Base-by-base conservation (phyloP, 2,329 filamentous ascomycete genomes). In the Microsporum audouinii region DNA sequence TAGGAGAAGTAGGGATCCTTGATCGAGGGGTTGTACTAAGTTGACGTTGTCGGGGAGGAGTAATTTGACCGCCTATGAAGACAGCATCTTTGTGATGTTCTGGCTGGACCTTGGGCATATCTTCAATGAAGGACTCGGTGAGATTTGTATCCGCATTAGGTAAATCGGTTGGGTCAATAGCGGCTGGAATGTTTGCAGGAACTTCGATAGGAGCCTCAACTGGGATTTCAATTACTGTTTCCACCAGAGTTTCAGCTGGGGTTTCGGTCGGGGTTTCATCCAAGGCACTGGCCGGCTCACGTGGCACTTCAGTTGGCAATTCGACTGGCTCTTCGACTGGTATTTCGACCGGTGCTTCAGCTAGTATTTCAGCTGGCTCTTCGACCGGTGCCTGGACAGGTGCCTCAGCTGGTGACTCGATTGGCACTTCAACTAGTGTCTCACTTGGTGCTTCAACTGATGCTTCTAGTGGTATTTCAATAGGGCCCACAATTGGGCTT, bases 11-110 rank as follows among this genome's bases (percentile, higher is more conserved):
- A 57, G 55, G 55, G 17, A 43, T 14, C 17, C 41, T 57, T 23
- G 55, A 43, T n/a, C 31, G 55, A 14, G 55, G 39, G 2, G 55
- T 76, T 31, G 76, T 75, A 55, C 56, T 55, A 51, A 61, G 14
- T 14, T 62, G 47, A 34, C 60, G 60, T 7, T 61, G 61, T 34
- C 61, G 61, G 36, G 61, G 51, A 14, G 49, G 51, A 3, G 55
- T 57, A 5, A 43, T 57, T 57, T 57, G 55, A 31, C 12, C 38
- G 7, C 17, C 27, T 29, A n/a, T 10, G n/a, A 57, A 31, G 27
- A 41, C 31, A 2, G 31, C 27, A 14, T 43, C 55, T 14, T 41
- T 41, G 5, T 14, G 17, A 10, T 17, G 10, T 29, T 57, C 55
- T 29, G 53, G 33, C 31, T 10, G 36, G 2, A n/a, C 39, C 10